Base-by-base conservation (phyloP, 768 basidiomycete species). In the Hortiboletus flavorubellus region DNA sequence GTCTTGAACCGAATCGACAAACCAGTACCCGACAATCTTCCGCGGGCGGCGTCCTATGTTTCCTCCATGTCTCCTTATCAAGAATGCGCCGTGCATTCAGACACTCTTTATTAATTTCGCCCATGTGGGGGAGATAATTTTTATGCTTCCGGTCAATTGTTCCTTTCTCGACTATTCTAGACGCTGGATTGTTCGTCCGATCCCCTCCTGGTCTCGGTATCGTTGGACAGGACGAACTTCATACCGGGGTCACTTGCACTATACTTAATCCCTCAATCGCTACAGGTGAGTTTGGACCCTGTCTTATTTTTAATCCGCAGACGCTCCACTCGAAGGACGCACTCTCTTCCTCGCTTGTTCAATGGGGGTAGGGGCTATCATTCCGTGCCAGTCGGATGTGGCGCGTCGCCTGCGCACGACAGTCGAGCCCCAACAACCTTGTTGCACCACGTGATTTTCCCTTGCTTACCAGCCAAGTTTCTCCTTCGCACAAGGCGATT, bases 41-140 rank as follows among this genome's bases (percentile, higher is more conserved):
- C 31, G n/a, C 47, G 40, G 45, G 51, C 46, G 54, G 43, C 46
- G 39, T 38, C 43, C 51, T 54, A 50, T 46, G 14, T 47, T 37
- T 43, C 34, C 34, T 35, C 41, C 46, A 35, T 46, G 29, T 35
- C 15, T 42, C 48, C 40, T 60, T 45, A 61, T 60, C 58, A 37
- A 40, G 30, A 5, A 8, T 29, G 12, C 45, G 31, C 26, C 38
- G 21, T 41, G 39, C 43, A 21, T 15, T 44, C 49, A 45, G 30
- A 31, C 29, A 21, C 45, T 14, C 16, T 2, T 60, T 58, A 60
- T 59, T 42, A 49, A 26, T 46, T 53, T 64, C 62, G 60, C 51
- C 38, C 30, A 34, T 46, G 42, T 62, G 50, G 45, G 37, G 46
- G 43, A 40, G 42, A 50, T 34, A 49, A 21, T 42, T 60, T 52